Percentiles rank a stretch among this genome's conserved stretches.
These are phyloP conservation scores for Pterulicium gracile DNA, from an alignment of 1,284 basidiomycete genomes.

Conservation along the genomic window DNA sequence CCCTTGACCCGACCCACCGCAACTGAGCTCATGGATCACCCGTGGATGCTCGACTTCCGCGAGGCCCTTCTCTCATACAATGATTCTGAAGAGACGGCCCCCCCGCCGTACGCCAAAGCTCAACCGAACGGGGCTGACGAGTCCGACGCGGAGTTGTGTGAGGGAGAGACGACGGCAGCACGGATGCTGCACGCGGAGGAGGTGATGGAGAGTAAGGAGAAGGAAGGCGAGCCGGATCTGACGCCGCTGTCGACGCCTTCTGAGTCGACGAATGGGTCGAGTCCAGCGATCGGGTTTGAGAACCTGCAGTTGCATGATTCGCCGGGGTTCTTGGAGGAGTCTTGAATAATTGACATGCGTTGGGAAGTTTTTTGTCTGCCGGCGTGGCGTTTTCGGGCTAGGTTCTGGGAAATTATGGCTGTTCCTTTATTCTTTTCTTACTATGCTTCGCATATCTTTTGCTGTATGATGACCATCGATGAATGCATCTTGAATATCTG, in stretches of 20 bases:
- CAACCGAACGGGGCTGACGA: too few relatives aligned
- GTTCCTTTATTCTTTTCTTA: too few relatives aligned
- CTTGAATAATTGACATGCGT: too few relatives aligned
- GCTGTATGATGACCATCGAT: too few relatives aligned
- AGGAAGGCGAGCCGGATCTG: neutral
- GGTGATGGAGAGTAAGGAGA: conserved; percentile 1
- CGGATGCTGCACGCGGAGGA: neutral
- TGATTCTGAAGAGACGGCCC: neutral
- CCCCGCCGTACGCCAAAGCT: neutral
- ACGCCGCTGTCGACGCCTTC: neutral
- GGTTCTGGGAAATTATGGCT: too few relatives aligned
- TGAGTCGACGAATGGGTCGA: neutral
- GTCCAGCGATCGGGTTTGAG: neutral
- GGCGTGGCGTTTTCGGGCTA: too few relatives aligned
- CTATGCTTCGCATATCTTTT: too few relatives aligned
- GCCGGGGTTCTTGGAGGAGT: too few relatives aligned
- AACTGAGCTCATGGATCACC: conserved; percentile 76
- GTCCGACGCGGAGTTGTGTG: too few relatives aligned
- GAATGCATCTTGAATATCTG: too few relatives aligned
- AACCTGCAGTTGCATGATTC: too few relatives aligned
- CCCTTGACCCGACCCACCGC: conserved; percentile 80
- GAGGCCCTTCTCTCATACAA: conserved; percentile 47
- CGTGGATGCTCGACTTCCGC: conserved; percentile 83
- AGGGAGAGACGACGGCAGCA: neutral
- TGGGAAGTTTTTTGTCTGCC: too few relatives aligned